A percentile compares a stretch with the other conserved stretches of the same genome.
Evolutionary conservation across 768 basidiomycete genomes (phyloP).

Genomic region (Arthromyces matolae): DNA sequence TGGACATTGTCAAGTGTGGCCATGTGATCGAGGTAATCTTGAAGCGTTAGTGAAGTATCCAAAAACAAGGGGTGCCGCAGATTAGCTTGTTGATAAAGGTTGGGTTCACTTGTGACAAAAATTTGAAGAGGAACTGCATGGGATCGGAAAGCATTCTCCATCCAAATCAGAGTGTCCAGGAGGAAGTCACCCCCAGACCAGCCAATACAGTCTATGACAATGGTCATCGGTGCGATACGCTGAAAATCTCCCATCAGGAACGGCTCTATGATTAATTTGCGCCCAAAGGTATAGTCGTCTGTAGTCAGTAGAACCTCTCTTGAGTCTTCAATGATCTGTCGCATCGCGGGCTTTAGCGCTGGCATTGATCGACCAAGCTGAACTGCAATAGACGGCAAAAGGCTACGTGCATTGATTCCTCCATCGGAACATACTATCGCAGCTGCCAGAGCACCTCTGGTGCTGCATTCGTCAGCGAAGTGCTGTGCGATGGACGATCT

Average conservation of each 20-base stretch:
- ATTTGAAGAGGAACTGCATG: constrained; percentile 16
- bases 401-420: constrained; percentile 4
- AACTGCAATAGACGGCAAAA: constrained; percentile 11
- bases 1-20: constrained; percentile 8
- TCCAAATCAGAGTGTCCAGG: constrained; percentile 12
- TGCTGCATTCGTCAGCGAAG: constrained; percentile 9
- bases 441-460: constrained; percentile 10
- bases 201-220: constrained; percentile 16
- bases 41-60: constrained; percentile 15
- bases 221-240: constrained; percentile 10
- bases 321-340: constrained; percentile 16
- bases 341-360: constrained; percentile 13
- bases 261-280: constrained; percentile 14
- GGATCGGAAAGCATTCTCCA: constrained; percentile 13
- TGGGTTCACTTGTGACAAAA: constrained; percentile 16
- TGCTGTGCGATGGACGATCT: constrained; percentile 10
- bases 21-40: constrained; percentile 14
- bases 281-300: constrained; percentile 10
- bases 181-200: constrained; percentile 11
- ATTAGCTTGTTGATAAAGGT: constrained; percentile 15
- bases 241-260: constrained; percentile 14
- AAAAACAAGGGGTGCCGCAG: constrained; percentile 11
- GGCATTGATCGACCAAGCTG: constrained; percentile 16
- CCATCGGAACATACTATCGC: constrained; percentile 5
- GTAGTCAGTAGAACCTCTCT: constrained; percentile 13